Evolutionary conservation across 2,329 filamentous ascomycete species (phyloP).

Genomic region (Meredithiella fracta): DNA sequence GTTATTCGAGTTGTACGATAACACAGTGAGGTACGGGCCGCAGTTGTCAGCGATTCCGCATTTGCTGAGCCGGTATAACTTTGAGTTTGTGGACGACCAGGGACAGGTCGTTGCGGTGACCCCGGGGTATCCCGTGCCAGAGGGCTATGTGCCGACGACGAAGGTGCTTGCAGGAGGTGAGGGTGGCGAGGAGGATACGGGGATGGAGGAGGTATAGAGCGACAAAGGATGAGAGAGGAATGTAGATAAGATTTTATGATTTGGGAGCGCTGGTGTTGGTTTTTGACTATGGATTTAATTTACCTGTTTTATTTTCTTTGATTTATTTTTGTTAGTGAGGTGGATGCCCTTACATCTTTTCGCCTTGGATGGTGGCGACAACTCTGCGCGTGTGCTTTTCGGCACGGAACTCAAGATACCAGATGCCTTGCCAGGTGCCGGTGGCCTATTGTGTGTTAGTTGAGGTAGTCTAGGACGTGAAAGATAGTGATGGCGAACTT

Average conservation of each 20-base stretch:
- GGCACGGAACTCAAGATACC: conserved; percentile 80
- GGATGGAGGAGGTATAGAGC: conserved; percentile 18
- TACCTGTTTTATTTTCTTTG: not conserved
- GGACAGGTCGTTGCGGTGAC: conserved; percentile 75
- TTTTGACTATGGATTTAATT: too few relatives aligned
- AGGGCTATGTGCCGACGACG: conserved; percentile 43
- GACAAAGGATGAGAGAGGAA: not conserved
- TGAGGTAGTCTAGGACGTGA: not conserved
- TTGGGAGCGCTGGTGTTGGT: not conserved
- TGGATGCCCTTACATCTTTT: conserved; percentile 33
- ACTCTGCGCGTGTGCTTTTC: conserved; percentile 63
- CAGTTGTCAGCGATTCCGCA: conserved; percentile 95
- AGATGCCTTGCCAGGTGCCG: conserved; percentile 74
- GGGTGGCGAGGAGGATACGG: conserved; percentile 26
- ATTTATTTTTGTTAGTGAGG: not conserved
- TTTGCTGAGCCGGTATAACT: conserved; percentile 86
- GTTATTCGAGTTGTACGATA: conserved; percentile 95
- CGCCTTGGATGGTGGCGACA: conserved; percentile 87
- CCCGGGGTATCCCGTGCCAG: conserved; percentile 44
- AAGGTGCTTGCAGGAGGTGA: conserved; percentile 50
- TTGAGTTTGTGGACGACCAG: conserved; percentile 90
- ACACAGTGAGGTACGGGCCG: conserved; percentile 83
- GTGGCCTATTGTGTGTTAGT: conserved; percentile 27
- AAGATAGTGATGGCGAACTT: conserved; percentile 18
- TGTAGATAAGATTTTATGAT: not conserved